Base-by-base conservation (phyloP, 306 rosid genomes). In the Vigna radiata region DNA sequence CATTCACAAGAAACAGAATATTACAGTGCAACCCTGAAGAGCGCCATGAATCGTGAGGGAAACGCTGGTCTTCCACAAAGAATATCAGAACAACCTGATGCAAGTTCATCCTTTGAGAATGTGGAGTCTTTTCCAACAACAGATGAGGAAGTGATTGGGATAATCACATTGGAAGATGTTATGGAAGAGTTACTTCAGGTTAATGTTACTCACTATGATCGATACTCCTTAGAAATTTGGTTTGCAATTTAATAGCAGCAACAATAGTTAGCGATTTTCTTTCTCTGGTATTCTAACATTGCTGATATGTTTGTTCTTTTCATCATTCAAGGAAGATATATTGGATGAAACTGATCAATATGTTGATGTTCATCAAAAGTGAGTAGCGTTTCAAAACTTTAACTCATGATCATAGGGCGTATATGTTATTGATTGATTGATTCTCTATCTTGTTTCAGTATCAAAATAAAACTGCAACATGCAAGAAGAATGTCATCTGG, bases 111-210 rank as follows among this genome's bases (percentile, higher is more conserved):
- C 0, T 36, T 77, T 56, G 86, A 47, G 65, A 78, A 69, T 67
- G 27, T 77, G 72, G 86, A 81, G 55, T 70, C 81, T 19, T 33
- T 79, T 81, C 78, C 54, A 65, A 29, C 54, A 60, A 27, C 4
- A 23, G 83, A 79, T 5, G 86, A 86, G 60, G 85, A 86, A 83
- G 90, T 84, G 9, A 59, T 89, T 39, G 96, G 93, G 19, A 89
- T 93, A 71, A 89, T 93, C 58, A 93, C 93, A 53, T 77, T 93
- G 85, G 92, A 93, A 82, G 94, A 90, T 90, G 89, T 90, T 18
- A 86, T 93, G 87, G 96, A 93, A 81, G 94, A 89, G 82, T 81
- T 93, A 27, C 76, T 93, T 53, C 96, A 93, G 91, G 98, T 90
- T 79, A 23, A 39, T 73, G 15, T 79, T 52, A 62, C 48, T 75